phyloP scores from a whole-genome alignment of 768 basidiomycete genomes.

The Chlorophyllum brunneum region DNA sequence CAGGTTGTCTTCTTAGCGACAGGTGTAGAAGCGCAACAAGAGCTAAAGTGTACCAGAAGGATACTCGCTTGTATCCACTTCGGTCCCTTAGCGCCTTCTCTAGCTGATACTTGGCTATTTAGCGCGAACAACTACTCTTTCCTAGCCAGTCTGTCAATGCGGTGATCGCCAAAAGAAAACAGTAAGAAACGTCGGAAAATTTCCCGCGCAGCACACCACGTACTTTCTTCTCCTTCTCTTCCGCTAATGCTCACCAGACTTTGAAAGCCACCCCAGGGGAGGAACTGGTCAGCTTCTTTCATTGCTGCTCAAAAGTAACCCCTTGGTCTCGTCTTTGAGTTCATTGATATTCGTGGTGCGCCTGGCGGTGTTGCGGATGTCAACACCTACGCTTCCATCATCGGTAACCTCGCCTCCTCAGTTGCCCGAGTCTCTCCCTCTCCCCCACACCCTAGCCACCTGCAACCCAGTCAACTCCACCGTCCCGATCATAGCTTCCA shows the following conservation, averaged over 20 bases:
- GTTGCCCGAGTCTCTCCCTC: constrained; percentile 83
- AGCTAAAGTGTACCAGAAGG: too few species aligned
- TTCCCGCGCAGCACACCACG: constrained; percentile 56
- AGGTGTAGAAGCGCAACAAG: too few species aligned
- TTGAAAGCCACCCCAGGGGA: constrained; percentile 96
- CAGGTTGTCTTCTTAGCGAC: too few species aligned
- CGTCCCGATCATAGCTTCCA: constrained; percentile 93
- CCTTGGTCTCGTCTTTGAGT: constrained; percentile 78
- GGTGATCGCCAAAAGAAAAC: too few species aligned
- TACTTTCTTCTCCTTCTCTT: constrained; percentile 65
- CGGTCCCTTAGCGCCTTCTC: too few species aligned
- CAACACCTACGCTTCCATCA: constrained; percentile 97
- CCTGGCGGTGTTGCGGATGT: constrained; percentile 98
- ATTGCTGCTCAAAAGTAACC: constrained; percentile 89
- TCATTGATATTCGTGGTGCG: constrained; percentile 93
- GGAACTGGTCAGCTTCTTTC: constrained; percentile 98
- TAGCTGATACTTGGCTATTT: too few species aligned
- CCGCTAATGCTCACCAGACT: constrained; percentile 63
- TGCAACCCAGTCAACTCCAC: constrained; percentile 99
- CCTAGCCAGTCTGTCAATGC: too few species aligned
- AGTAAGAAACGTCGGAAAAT: too few species aligned
- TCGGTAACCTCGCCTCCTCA: constrained; percentile 90
- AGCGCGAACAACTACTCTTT: too few species aligned
- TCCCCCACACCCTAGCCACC: constrained; percentile 93
- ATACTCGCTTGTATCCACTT: too few species aligned